Conservation (phyloP, 495 filamentous ascomycete species). For the Umbilicaria muhlenbergii region DNA sequence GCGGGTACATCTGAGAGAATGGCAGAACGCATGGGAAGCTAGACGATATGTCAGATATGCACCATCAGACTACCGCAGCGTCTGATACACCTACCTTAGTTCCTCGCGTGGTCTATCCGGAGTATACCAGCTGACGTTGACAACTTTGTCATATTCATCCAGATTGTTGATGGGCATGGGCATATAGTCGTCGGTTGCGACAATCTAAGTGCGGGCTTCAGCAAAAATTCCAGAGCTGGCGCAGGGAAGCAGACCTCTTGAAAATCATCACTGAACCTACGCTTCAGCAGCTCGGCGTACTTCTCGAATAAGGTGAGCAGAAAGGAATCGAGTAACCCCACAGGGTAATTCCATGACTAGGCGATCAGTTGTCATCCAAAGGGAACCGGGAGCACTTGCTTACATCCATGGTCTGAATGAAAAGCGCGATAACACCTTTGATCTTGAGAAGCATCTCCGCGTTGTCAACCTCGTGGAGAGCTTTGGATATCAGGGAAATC, state of each 20-base stretch:
- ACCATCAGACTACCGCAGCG: constrained; percentile 2
- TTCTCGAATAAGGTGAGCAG: constrained; percentile 77
- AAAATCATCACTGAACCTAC: constrained; percentile 82
- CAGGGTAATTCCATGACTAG: constrained; percentile 77
- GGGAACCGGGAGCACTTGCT: constrained; percentile 9
- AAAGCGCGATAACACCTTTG: constrained; percentile 80
- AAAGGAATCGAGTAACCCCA: constrained; percentile 65
- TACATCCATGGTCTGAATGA: constrained; percentile 95
- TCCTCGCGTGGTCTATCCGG: constrained; percentile 64
- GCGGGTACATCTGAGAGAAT: constrained; percentile 97
- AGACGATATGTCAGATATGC: not conserved
- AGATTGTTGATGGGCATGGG: constrained; percentile 83
- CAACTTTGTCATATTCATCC: constrained; percentile 91
- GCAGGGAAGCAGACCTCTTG: constrained; percentile 44
- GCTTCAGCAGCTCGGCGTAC: constrained; percentile 84
- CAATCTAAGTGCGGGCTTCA: constrained; percentile 41
- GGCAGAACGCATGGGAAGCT: constrained; percentile 86
- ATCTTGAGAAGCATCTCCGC: constrained; percentile 78
- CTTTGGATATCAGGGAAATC: constrained; percentile 61
- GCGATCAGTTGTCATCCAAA: not conserved
- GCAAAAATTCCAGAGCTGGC: not conserved
- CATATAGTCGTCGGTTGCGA: constrained; percentile 97
- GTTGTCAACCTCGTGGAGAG: constrained; percentile 60
- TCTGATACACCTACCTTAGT: constrained; percentile 41
- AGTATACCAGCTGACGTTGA: constrained; percentile 84